phyloP scores from a whole-genome alignment of 805 yeast species.

The Saturnispora zaruensis region DNA sequence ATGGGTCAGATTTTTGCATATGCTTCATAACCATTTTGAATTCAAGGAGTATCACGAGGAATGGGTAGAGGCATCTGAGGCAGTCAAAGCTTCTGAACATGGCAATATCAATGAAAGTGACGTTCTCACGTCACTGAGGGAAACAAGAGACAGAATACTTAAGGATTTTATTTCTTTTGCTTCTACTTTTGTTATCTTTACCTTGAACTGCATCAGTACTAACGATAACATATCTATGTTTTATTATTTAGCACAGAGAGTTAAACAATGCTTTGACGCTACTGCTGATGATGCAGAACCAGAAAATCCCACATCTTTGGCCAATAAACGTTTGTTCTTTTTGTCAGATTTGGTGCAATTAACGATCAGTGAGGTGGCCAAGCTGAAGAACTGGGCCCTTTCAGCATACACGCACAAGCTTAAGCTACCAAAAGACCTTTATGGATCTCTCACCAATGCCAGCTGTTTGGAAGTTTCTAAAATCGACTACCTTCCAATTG shows the following conservation, averaged over 20 bases:
- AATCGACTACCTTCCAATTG: slow-evolving; percentile 47
- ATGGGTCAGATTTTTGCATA: slow-evolving; percentile 58
- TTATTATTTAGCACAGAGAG: slow-evolving; percentile 67
- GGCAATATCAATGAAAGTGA: slow-evolving; percentile 8
- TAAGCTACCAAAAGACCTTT: slow-evolving; percentile 61
- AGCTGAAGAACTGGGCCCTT: slow-evolving; percentile 55
- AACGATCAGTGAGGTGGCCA: slow-evolving; percentile 49
- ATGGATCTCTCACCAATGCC: slow-evolving; percentile 31
- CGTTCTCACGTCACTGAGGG: slow-evolving; percentile 27
- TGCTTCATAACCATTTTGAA: slow-evolving; percentile 68
- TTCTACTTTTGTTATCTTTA: slow-evolving; percentile 51
- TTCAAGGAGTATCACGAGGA: slow-evolving; percentile 35
- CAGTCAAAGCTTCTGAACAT: slow-evolving; percentile 12
- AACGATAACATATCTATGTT: slow-evolving; percentile 63
- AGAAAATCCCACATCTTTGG: slow-evolving; percentile 7
- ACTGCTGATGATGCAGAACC: slow-evolving; percentile 29
- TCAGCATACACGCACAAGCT: slow-evolving; percentile 78
- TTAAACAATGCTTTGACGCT: slow-evolving; percentile 69
- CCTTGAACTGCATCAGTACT: slow-evolving; percentile 49
- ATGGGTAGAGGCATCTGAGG: background rate
- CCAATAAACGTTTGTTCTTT: slow-evolving; percentile 42
- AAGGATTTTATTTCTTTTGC: slow-evolving; percentile 39
- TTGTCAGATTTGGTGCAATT: slow-evolving; percentile 70
- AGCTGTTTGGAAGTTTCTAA: slow-evolving; percentile 56
- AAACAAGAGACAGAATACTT: background rate